A percentile compares a stretch with the other conserved stretches of the same genome.
These are phyloP conservation scores for Datisca glomerata DNA, from an alignment of 306 rosid genomes.

Conservation along the genomic window DNA sequence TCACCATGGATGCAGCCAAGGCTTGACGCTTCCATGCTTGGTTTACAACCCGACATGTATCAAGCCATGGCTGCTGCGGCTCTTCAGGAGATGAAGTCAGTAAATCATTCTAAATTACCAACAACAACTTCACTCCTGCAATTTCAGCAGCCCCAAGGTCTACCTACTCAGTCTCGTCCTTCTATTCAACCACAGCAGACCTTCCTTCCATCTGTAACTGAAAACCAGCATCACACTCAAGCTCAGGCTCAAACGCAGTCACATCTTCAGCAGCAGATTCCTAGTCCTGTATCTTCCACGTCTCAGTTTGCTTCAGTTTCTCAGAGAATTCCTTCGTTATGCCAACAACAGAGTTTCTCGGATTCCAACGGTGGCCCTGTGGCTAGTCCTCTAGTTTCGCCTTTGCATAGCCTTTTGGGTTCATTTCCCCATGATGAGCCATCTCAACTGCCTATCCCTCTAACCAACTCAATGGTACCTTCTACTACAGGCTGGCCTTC, in stretches of 20 bases:
- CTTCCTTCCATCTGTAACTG: conserved; percentile 53
- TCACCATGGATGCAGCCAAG: conserved; percentile 90
- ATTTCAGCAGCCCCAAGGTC: conserved; percentile 66
- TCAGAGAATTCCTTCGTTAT: conserved; percentile 49
- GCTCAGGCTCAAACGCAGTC: conserved; percentile 38
- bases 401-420: conserved; percentile 69
- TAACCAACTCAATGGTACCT: conserved; percentile 22
- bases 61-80: conserved; percentile 94
- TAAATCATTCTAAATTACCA: conserved; percentile 57
- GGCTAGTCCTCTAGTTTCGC: conserved; percentile 51
- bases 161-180: conserved; percentile 50
- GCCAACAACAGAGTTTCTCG: conserved; percentile 70
- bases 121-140: conserved; percentile 53
- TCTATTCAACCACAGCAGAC: conserved; percentile 56
- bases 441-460: conserved; percentile 52
- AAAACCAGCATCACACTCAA: conserved; percentile 47
- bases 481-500: conserved; percentile 55
- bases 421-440: conserved; percentile 70
- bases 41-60: conserved; percentile 69
- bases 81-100: conserved; percentile 71
- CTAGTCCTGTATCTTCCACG: conserved; percentile 46
- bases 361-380: conserved; percentile 61
- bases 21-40: conserved; percentile 65
- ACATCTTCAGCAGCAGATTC: conserved; percentile 43
- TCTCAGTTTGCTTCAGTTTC: conserved; percentile 43